Conservation (phyloP, 169 alveolate genomes). For the Cryptosporidium xiaoi region DNA sequence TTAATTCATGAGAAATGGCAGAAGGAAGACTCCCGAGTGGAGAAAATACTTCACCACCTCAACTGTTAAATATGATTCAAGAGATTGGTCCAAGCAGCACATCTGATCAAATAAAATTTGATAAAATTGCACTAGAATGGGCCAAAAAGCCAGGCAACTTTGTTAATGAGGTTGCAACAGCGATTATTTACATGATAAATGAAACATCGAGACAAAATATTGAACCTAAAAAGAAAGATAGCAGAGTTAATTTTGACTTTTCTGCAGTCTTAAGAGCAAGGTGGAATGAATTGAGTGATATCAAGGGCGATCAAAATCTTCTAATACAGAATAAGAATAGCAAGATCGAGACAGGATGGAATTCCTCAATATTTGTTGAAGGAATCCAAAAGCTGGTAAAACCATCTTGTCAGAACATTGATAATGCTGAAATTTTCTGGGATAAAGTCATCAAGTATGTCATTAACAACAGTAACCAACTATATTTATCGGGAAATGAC, state of each 20-base stretch:
- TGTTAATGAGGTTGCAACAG: slow-evolving; percentile 12
- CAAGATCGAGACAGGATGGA: slow-evolving; percentile 34
- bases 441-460: slow-evolving; percentile 12
- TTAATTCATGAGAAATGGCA: slow-evolving; percentile 42
- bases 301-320: slow-evolving; percentile 15
- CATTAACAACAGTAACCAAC: slow-evolving; percentile 2
- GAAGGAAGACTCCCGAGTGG: slow-evolving; percentile 44
- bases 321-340: slow-evolving; percentile 1
- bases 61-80: slow-evolving; percentile 3
- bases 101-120: slow-evolving; percentile 22
- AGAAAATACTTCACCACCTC: neutral
- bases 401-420: neutral
- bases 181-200: slow-evolving; percentile 43
- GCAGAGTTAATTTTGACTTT: slow-evolving; percentile 1
- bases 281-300: slow-evolving; percentile 64
- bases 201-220: slow-evolving; percentile 38
- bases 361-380: slow-evolving; percentile 56
- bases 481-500: slow-evolving; percentile 39
- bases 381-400: slow-evolving; percentile 28
- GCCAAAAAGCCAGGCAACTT: neutral
- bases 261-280: slow-evolving; percentile 65
- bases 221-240: neutral
- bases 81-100: slow-evolving; percentile 67
- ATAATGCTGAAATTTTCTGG: slow-evolving; percentile 2
- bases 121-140: slow-evolving; percentile 23